Base-by-base conservation (phyloP, 2,329 filamentous ascomycete species). In the Sarocladiaceae sp. region DNA sequence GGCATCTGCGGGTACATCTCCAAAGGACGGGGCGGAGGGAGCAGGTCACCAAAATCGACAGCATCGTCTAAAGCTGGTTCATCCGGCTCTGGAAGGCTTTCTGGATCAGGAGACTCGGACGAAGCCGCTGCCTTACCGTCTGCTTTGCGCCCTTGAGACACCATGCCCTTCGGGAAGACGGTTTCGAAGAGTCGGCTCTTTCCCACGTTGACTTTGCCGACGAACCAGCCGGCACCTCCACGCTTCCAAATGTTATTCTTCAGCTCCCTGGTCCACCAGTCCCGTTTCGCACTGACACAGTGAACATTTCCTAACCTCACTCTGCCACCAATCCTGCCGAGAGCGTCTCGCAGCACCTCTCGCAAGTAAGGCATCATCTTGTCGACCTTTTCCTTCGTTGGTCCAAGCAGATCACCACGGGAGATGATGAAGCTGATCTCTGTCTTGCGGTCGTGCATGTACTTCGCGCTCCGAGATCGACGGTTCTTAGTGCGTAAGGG, bases 171-270 rank as follows among this genome's bases (percentile, higher is more conserved):
- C 3, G 95, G 93, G 62, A 92, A 96, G 7, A 97, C 83, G 4
- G 84, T 81, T 59, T 94, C 86, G 55, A 97, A 96, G 2, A 99
- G 79, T 63, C 87, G 87, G 60, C 93, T 97, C 71, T 99, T 99
- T 22, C 94, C 95, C 2, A 97, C 95, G 64, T 99, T 99, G 56
- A 91, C 90, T 68, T 96, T 97, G n/a, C 94, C 94, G 2, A 99
- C 88, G 76, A 99, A 86, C 93, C 94, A 99, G 15, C 88, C 86
- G 15, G 86, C 94, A 4, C 93, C 93, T 3, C 90, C 91, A 47
- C 89, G 82, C 39, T 84, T 72, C 79, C 84, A 92, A 44, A 99
- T 91, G 46, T 92, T 86, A 59, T 96, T 86, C 66, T 90, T 96
- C 52, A 99, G 72, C 48, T 87, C 76, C 58, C 81, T 87, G 0